These are phyloP conservation scores for Penstemon davidsonii DNA, from an alignment of 257 asterid species.

Conservation along the genomic window DNA sequence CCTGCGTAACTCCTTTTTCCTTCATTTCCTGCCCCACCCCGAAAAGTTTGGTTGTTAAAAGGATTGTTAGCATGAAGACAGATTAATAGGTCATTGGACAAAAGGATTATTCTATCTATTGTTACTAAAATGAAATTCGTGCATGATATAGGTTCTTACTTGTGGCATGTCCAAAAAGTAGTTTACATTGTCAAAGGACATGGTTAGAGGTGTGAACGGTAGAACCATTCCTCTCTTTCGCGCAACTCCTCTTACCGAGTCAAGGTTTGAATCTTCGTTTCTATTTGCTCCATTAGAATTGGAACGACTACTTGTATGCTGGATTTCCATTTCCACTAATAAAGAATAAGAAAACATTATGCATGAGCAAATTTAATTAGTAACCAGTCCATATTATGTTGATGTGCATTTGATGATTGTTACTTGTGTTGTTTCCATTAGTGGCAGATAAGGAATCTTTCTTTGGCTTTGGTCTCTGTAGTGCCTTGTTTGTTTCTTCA, in stretches of 20 bases:
- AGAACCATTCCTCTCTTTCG: constrained; percentile 75
- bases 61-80: neutral
- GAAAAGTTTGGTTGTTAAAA: neutral
- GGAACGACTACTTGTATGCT: constrained; percentile 52
- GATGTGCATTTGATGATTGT: constrained; percentile 6
- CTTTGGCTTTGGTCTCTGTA: constrained; percentile 43
- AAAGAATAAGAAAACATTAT: neutral
- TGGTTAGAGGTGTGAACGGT: constrained; percentile 68
- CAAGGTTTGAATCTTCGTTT: constrained; percentile 32
- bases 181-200: constrained; percentile 66
- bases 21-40: constrained; percentile 58
- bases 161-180: constrained; percentile 73
- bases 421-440: constrained; percentile 64
- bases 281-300: constrained; percentile 22
- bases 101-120: neutral
- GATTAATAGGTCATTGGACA: too few species aligned
- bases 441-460: constrained; percentile 44
- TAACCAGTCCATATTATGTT: neutral
- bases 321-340: constrained; percentile 67
- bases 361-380: constrained; percentile 8
- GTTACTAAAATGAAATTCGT: neutral
- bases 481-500: constrained; percentile 39
- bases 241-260: constrained; percentile 33
- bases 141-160: constrained; percentile 33
- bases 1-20: constrained; percentile 61